Percentiles rank a stretch among this genome's conserved stretches.
These are phyloP conservation scores for Guadua angustifolia DNA, from an alignment of 176 grass and related monocot genomes.

Conservation along the genomic window DNA sequence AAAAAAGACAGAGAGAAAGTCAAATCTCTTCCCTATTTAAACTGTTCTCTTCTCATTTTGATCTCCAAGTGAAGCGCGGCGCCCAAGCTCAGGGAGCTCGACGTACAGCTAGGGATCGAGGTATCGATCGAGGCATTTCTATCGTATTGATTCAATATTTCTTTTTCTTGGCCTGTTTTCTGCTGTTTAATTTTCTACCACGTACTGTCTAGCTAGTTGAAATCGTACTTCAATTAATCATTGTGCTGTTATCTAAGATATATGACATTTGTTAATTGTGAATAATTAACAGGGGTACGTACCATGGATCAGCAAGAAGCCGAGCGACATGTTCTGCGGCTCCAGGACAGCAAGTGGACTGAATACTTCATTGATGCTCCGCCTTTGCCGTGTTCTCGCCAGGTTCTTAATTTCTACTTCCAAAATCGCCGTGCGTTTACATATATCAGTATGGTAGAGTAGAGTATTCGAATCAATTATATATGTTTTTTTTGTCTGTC, in stretches of 20 bases:
- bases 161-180: neutral
- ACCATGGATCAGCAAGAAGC: neutral
- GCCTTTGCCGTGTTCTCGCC: neutral
- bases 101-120: no score
- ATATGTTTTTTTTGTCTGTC: neutral
- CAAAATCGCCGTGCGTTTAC: no score
- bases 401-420: neutral
- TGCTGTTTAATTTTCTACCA: neutral
- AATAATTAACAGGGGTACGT: no score
- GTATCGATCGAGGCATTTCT: no score
- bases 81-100: no score
- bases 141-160: neutral
- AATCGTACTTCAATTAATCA: neutral
- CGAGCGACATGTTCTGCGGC: neutral
- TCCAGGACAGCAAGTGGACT: neutral
- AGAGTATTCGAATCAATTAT: neutral
- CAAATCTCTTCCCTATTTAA: neutral
- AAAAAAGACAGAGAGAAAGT: no score
- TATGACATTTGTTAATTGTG: neutral
- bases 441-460: no score
- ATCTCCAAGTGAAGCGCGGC: neutral
- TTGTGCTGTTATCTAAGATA: neutral
- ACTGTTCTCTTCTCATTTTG: neutral
- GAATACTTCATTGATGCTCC: neutral
- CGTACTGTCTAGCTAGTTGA: neutral